phyloP scores from a whole-genome alignment of 768 basidiomycete species.

The Coprinellus micaceus region DNA sequence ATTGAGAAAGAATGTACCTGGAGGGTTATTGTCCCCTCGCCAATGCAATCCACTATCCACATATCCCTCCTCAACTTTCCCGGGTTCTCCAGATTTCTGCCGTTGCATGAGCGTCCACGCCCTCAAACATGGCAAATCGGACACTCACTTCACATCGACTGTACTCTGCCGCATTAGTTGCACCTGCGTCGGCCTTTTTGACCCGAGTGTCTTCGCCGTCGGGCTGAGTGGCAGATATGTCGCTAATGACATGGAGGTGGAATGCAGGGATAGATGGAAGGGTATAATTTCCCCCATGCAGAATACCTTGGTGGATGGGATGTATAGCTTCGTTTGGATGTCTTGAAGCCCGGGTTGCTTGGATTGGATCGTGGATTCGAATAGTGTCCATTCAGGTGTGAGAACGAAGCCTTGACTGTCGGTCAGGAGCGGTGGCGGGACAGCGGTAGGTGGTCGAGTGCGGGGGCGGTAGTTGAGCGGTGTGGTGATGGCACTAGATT shows the following conservation, averaged over 20 bases:
- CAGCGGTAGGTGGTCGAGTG: conserved; percentile 55
- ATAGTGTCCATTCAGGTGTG: conserved; percentile 48
- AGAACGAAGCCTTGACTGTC: conserved; percentile 37
- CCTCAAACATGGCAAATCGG: not conserved
- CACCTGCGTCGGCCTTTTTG: conserved; percentile 45
- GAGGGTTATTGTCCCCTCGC: conserved; percentile 58
- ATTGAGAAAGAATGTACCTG: conserved; percentile 36
- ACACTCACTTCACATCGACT: conserved; percentile 56
- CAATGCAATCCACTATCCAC: conserved; percentile 63
- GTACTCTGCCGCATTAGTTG: conserved; percentile 64
- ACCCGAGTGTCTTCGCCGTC: conserved; percentile 27
- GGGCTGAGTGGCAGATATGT: conserved; percentile 61
- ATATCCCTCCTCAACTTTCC: conserved; percentile 64
- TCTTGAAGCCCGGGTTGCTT: conserved; percentile 37
- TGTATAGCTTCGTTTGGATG: conserved; percentile 40
- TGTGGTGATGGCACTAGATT: conserved; percentile 50
- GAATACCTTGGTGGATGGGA: conserved; percentile 60
- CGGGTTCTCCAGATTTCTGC: conserved; percentile 44
- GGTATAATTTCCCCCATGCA: conserved; percentile 58
- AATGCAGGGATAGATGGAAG: conserved; percentile 61
- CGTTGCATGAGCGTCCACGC: not conserved
- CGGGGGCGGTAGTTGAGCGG: conserved; percentile 66
- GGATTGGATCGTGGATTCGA: conserved; percentile 38
- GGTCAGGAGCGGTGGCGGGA: conserved; percentile 24
- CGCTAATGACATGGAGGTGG: conserved; percentile 52